Evolutionary conservation across 2,329 filamentous ascomycete genomes (phyloP), one percentile per base, ranked within the genome.

Genomic region (Bipolaris bicolor): DNA sequence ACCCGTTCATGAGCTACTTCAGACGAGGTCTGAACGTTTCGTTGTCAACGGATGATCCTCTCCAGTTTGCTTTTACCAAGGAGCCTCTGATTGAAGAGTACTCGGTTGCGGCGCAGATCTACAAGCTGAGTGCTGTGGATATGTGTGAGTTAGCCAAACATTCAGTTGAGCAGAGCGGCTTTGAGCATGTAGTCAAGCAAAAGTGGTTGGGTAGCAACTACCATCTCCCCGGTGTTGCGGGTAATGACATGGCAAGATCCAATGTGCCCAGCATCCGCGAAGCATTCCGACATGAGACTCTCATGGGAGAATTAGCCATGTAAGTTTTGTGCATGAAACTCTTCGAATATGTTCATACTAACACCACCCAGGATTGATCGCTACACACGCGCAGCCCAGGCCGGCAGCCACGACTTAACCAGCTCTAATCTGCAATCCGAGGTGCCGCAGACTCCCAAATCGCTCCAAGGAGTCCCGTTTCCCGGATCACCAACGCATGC

Each of bases 111-210:
- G 95, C 95, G 4, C 95, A 99, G 78, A 99, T 99, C 57, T 99
- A 98, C 81, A 98, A 98, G 79, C 86, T 99, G 37, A 96, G 89
- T 70, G 90, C 94, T 0, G 93, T 98, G 3, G 95, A 99, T 71
- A 99, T 99, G 95, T 98, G 95, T 73, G 95, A 99, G 78, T 79
- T 99, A 55, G 95, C 95, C 22, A 97, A 97, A 78, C 94, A 98
- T 75, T 97, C 92, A 9, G 95, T 99, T 39, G 87, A 89, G 68
- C 95, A 99, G 76, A 96, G 92, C 74, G 95, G 95, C 6, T 99
- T 96, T 71, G 95, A 99, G 74, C 83, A 90, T 67, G 85, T 88
- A 11, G 83, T 98, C 69, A 99, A 99, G 78, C 88, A 93, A 71
- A 87, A 92, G 75, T 99, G 94, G 94, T 81, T 99, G 4, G 95